A percentile compares a stretch with the other conserved stretches of the same genome.
Conservation (phyloP, 1,284 basidiomycete species). For the Ceratobasidium sp. region DNA sequence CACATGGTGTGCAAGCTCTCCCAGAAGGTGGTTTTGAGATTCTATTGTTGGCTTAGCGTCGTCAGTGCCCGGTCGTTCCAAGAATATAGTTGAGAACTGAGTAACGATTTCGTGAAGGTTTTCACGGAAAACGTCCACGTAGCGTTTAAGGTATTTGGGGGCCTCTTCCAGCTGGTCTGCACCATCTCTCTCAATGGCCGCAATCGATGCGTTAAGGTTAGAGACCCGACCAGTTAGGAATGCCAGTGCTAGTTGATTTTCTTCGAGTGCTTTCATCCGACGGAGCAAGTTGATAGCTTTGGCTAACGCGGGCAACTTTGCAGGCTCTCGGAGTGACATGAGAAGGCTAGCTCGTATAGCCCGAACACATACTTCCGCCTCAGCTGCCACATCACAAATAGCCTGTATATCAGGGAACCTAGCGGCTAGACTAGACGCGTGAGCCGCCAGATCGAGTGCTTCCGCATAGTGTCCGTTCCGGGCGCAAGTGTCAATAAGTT, state of each 20-base stretch:
- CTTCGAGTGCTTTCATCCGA: constrained; percentile 70
- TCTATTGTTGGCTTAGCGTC: constrained; percentile 1
- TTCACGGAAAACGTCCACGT: constrained; percentile 92
- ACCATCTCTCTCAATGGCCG: constrained; percentile 55
- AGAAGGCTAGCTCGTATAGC: constrained; percentile 76
- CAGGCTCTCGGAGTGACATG: constrained; percentile 78
- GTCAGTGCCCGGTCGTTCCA: constrained; percentile 60
- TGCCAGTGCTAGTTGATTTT: constrained; percentile 69
- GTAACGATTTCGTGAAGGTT: constrained; percentile 90
- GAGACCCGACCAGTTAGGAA: constrained; percentile 70
- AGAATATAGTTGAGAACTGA: constrained; percentile 89
- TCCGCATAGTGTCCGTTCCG: constrained; percentile 91
- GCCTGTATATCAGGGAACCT: constrained; percentile 56
- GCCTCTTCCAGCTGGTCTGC: constrained; percentile 59
- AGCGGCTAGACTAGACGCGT: constrained; percentile 60
- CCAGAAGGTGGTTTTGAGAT: constrained; percentile 43
- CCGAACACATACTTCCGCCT: constrained; percentile 76
- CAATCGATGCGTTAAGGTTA: constrained; percentile 59
- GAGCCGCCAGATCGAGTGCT: constrained; percentile 80
- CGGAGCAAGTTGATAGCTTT: constrained; percentile 86
- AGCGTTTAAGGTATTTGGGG: constrained; percentile 79
- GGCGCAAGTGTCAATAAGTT: constrained; percentile 90
- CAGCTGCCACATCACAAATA: constrained; percentile 66
- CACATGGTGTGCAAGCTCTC: constrained; percentile 44
- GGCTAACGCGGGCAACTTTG: constrained; percentile 88